A percentile compares a stretch with the other conserved stretches of the same genome.
Evolutionary conservation across 1,284 basidiomycete species (phyloP).

Genomic region (Sanguinoderma infundibulare): DNA sequence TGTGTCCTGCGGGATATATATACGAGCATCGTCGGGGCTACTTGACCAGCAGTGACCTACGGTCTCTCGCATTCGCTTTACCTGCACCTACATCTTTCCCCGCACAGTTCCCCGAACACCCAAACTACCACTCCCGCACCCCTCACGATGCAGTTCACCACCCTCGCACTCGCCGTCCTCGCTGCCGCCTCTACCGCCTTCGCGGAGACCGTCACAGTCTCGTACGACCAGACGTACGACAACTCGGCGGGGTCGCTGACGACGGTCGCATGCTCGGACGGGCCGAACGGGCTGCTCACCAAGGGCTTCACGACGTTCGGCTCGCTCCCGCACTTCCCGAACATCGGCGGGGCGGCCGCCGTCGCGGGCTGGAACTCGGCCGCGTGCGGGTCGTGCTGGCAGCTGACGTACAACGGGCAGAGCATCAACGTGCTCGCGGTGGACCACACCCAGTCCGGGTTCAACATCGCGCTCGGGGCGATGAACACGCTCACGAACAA

Average conservation of each 20-base stretch:
- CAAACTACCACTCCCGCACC: background rate
- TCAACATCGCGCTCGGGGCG: constrained; percentile 43
- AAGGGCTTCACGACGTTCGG: constrained; percentile 50
- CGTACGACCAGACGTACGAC: constrained; percentile 51
- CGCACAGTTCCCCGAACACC: background rate
- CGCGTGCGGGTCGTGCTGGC: constrained; percentile 52
- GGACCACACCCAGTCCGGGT: constrained; percentile 43
- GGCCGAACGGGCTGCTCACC: constrained; percentile 45
- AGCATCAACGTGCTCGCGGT: constrained; percentile 47
- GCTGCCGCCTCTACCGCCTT: constrained; percentile 28
- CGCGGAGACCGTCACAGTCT: constrained; percentile 36
- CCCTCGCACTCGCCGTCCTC: constrained; percentile 28
- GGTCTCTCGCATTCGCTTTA: background rate
- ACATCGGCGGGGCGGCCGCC: constrained; percentile 49
- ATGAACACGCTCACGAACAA: constrained; percentile 36
- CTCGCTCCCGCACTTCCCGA: constrained; percentile 52
- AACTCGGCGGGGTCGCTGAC: constrained; percentile 35
- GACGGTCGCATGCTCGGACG: constrained; percentile 54
- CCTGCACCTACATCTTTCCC: background rate
- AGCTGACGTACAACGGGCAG: constrained; percentile 43
- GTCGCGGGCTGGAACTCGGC: constrained; percentile 47
- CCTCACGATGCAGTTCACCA: constrained; percentile 29
- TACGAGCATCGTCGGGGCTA: background rate
- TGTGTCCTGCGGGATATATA: constrained; percentile 10
- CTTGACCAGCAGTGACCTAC: constrained; percentile 11